phyloP scores from a whole-genome alignment of 192 early-diverging fungal species.

The Spizellomyces sp. region DNA sequence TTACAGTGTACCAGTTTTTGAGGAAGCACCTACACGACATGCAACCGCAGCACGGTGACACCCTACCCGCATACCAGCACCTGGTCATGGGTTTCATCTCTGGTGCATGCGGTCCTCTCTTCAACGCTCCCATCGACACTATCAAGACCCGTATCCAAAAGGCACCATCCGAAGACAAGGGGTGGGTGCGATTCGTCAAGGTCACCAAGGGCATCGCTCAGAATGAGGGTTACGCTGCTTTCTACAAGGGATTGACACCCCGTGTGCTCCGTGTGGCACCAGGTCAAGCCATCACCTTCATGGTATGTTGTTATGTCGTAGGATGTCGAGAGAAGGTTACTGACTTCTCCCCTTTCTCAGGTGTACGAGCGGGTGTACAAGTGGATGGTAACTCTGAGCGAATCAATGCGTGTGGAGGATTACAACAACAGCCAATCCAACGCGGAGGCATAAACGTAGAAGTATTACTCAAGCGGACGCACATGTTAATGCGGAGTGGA shows the following conservation, averaged over 20 bases:
- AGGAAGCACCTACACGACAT: constrained; percentile 72
- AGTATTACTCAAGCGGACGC: too few species aligned
- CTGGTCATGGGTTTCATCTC: constrained; percentile 88
- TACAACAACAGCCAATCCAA: too few species aligned
- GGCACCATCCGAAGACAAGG: constrained; percentile 68
- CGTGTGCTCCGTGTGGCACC: constrained; percentile 93
- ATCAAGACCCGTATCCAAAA: constrained; percentile 99
- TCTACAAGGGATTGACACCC: constrained; percentile 95
- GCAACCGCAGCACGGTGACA: constrained; percentile 56
- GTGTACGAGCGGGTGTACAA: constrained; percentile 49
- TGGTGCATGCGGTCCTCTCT: constrained; percentile 77
- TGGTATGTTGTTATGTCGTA: constrained; percentile 50
- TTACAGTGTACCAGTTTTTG: constrained; percentile 94
- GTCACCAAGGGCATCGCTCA: constrained; percentile 77
- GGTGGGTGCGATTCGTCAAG: constrained; percentile 75
- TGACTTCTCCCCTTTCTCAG: not conserved
- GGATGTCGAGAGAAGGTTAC: not conserved
- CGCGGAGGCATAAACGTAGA: too few species aligned
- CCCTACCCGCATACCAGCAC: constrained; percentile 89
- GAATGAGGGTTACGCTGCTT: constrained; percentile 90
- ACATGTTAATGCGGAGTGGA: too few species aligned
- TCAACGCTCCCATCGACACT: constrained; percentile 96
- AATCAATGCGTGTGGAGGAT: constrained; percentile 23
- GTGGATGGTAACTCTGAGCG: constrained; percentile 38
- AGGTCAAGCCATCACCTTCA: constrained; percentile 96